These are phyloP conservation scores for Lobosporangium transversale DNA, from an alignment of 192 early-diverging fungal species.

Conservation along the genomic window DNA sequence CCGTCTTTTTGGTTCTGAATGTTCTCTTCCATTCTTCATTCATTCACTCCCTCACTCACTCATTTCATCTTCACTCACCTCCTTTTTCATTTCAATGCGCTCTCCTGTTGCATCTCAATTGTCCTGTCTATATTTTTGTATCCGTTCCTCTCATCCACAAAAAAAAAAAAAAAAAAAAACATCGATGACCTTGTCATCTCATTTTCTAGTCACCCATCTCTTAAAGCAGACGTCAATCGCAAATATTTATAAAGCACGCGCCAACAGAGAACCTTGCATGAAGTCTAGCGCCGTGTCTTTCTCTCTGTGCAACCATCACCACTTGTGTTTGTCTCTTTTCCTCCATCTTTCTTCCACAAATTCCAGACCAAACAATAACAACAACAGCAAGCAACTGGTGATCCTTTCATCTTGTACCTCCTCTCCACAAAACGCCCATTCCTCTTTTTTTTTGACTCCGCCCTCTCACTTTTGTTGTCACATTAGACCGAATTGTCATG, in stretches of 20 bases:
- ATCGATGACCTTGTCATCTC: too few relatives aligned
- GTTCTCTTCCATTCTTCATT: background rate
- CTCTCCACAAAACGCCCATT: background rate
- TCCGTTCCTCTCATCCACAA: background rate
- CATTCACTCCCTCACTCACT: background rate
- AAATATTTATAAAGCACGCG: background rate
- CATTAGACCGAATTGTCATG: constrained; percentile 20
- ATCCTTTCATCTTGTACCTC: too few relatives aligned
- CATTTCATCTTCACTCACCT: background rate
- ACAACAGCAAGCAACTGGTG: background rate
- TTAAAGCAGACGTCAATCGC: background rate
- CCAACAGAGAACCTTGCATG: background rate
- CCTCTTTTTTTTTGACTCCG: too few relatives aligned
- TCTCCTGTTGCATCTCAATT: background rate
- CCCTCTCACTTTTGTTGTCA: background rate
- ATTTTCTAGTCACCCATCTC: background rate
- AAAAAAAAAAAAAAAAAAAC: background rate
- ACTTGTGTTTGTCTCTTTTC: background rate
- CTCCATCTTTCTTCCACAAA: constrained; percentile 1
- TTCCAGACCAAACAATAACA: constrained; percentile 5
- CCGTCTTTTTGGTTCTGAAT: background rate
- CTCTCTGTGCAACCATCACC: background rate
- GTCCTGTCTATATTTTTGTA: background rate
- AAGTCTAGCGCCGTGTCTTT: background rate
- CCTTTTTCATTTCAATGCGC: background rate